Base-by-base conservation (phyloP, 805 yeast genomes). In the Ogataea kodamae region DNA sequence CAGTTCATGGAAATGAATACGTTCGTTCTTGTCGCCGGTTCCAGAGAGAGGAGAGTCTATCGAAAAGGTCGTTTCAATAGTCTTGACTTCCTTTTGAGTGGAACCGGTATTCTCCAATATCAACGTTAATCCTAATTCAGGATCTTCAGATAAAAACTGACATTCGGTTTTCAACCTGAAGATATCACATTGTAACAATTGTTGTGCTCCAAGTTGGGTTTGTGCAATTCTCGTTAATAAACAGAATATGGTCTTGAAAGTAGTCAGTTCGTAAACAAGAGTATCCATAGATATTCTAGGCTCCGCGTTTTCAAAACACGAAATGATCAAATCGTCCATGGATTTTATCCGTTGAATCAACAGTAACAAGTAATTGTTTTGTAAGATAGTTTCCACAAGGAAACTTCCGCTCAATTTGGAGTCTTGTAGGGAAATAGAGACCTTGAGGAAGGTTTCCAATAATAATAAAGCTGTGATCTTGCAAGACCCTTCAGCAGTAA, bases 391-490 rank as follows among this genome's bases (percentile, higher is more conserved):
- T 14, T 78, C 80, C 31, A 82, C 55, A 4, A 86, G 69, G 45
- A 78, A 72, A 42, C 74, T 71, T 17, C 72, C 65, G 25, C 72
- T 66, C n/a, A 61, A 49, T 19, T 70, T 67, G 2, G 81, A 72
- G 22, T 78, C 55, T 37, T 76, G 78, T 17, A 78, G 68, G 31
- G 80, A 58, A 1, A 81, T 68, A 9, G 55, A 32, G 2, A 52
- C 43, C 22, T 59, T 60, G 22, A 59, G 39, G 6, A 62, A 31
- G 5, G 46, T 50, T 47, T 87, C 95, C 42, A 92, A 57, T 9
- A 89, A 62, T n/a, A 87, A 54, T 9, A 89, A 64, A 2, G 95
- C 79, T 0, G 90, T 78, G 8, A 88, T 71, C 45, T 92, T 72
- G 6, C 81, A 72, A 1, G 81, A 64, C 1, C 90, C 92, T 46